Evolutionary conservation across 2,329 filamentous ascomycete genomes (phyloP).

Genomic region (Delphinella strobiligena): DNA sequence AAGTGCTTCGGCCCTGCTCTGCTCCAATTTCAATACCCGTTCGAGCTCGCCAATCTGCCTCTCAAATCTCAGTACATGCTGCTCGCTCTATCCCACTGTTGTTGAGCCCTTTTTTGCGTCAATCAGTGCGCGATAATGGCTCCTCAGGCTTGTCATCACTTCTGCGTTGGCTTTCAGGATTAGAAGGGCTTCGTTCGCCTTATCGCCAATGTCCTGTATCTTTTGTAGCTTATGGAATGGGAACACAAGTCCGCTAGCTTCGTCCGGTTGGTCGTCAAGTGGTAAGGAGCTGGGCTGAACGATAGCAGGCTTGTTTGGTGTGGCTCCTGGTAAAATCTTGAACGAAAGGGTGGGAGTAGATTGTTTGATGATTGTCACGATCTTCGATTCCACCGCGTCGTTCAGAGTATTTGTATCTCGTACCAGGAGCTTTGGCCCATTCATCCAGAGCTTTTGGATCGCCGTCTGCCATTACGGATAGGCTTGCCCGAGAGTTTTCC

Average conservation of each 20-base stretch:
- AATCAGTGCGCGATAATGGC: background rate
- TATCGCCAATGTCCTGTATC: conserved; percentile 26
- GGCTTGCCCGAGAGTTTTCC: conserved; percentile 10
- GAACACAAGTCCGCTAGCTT: background rate
- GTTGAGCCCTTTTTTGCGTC: background rate
- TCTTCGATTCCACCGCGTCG: too few species aligned
- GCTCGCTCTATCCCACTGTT: too few species aligned
- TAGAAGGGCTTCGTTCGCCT: conserved; percentile 22
- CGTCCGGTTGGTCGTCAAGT: too few species aligned
- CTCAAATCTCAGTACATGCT: background rate
- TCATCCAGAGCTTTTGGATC: background rate
- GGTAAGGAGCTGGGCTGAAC: too few species aligned
- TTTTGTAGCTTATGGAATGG: conserved; percentile 16
- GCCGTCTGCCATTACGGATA: background rate
- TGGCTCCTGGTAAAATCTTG: background rate
- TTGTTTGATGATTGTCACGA: too few species aligned
- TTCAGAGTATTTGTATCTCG: too few species aligned
- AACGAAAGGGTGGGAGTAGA: too few species aligned
- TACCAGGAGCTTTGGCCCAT: background rate
- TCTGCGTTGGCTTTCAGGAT: conserved; percentile 21
- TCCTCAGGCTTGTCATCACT: background rate
- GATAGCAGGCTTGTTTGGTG: background rate
- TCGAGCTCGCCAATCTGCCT: background rate
- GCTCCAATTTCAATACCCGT: background rate
- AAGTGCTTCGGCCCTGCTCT: conserved; percentile 3